These are phyloP conservation scores for Echinochloa phyllopogon DNA, from an alignment of 176 grass and related monocot species.

Conservation along the genomic window DNA sequence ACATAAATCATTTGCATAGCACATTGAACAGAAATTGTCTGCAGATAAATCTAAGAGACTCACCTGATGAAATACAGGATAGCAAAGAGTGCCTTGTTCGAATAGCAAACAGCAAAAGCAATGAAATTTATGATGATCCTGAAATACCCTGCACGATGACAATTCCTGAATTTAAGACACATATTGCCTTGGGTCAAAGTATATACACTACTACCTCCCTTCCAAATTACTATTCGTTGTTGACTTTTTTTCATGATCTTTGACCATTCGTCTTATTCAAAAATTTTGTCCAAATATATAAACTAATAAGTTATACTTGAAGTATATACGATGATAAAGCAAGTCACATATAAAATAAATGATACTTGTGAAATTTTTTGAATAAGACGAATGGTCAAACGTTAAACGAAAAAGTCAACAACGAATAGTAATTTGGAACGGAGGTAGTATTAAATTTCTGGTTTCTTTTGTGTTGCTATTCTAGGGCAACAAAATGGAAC, in stretches of 20 bases:
- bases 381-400: too few relatives aligned
- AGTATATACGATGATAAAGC: too few relatives aligned
- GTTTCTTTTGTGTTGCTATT: background rate
- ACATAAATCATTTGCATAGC: background rate
- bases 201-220: too few relatives aligned
- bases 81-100: constrained; percentile 76
- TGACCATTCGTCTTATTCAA: too few relatives aligned
- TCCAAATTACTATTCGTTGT: too few relatives aligned
- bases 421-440: too few relatives aligned
- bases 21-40: background rate
- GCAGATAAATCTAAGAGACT: constrained; percentile 9
- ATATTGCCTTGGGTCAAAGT: background rate
- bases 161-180: background rate
- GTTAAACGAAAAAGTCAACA: too few relatives aligned
- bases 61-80: constrained; percentile 90
- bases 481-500: background rate
- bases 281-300: too few relatives aligned
- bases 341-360: too few relatives aligned
- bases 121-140: constrained; percentile 90
- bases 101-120: constrained; percentile 79
- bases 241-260: too few relatives aligned
- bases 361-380: too few relatives aligned
- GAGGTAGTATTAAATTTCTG: constrained; percentile 15
- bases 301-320: too few relatives aligned
- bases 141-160: constrained; percentile 69